Evolutionary conservation across 2,329 filamentous ascomycete genomes (phyloP).

Genomic region (Penicillium hordei): DNA sequence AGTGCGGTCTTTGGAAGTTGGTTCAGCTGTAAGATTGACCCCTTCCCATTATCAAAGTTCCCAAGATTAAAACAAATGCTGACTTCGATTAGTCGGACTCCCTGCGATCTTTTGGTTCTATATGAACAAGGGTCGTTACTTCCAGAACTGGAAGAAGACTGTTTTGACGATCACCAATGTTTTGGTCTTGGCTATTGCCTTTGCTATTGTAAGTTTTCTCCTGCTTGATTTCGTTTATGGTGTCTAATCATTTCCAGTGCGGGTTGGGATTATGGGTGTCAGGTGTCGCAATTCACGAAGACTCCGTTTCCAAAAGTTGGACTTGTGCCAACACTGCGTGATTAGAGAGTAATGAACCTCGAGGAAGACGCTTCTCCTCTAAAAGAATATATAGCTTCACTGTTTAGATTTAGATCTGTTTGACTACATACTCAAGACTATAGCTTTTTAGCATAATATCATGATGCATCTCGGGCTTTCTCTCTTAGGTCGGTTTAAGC

Average conservation of each 20-base stretch:
- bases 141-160: constrained; percentile 31
- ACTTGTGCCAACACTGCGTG: constrained; percentile 29
- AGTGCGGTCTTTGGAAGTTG: constrained; percentile 63
- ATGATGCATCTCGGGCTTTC: background rate
- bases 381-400: background rate
- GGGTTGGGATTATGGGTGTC: constrained; percentile 31
- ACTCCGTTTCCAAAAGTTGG: constrained; percentile 24
- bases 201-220: constrained; percentile 23
- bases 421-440: background rate
- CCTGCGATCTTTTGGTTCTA: constrained; percentile 40
- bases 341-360: constrained; percentile 1
- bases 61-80: background rate
- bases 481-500: background rate
- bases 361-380: background rate
- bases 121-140: constrained; percentile 35
- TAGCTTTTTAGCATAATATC: background rate
- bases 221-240: background rate
- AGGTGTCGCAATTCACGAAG: constrained; percentile 29
- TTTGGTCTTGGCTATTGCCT: constrained; percentile 22
- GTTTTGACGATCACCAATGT: constrained; percentile 28
- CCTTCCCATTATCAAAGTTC: background rate
- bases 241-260: constrained; percentile 21
- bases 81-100: constrained; percentile 36
- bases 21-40: constrained; percentile 54
- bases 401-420: background rate